Base-by-base conservation (phyloP, 2,329 filamentous ascomycete genomes). In the Xylaria hypoxylon region DNA sequence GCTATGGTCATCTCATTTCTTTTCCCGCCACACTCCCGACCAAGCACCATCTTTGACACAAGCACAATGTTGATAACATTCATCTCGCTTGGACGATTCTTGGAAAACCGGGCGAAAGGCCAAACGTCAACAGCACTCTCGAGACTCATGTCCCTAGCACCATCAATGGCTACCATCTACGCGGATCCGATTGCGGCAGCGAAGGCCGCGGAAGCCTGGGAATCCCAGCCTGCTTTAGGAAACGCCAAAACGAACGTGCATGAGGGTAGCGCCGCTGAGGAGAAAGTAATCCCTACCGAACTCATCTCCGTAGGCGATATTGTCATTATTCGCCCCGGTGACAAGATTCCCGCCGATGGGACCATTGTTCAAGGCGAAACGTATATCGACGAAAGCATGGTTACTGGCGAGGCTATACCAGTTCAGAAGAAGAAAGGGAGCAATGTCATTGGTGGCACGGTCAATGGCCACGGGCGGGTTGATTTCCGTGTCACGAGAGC, bases 31-130 rank as follows among this genome's bases (percentile, higher is more conserved):
- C 93, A 98, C 77, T 87, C 85, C 2, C 88, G 92, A 53, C 96
- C 96, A 0, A 90, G 89, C 69, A 97, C 94, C 1, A 92, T 97
- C 17, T 99, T 99, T 74, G 96, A 99, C 76, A 99, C 96, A 1
- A 97, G 94, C 80, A 97, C 94, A 24, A 99, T 98, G 96, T 85
- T 99, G 58, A 94, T 99, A 78, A 97, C 94, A 0, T 98, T 99
- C 77, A 93, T 97, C 78, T 94, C 92, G 1, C 82, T 99, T 2
- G 93, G 96, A 3, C 90, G 96, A 40, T 99, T 92, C 81, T 81
- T 99, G 19, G 96, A 99, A 80, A 99, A 98, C 77, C 85, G 90
- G 19, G 96, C 96, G 59, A 99, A 98, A 81, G 96, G 96, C 0
- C 93, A 98, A 80, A 99, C 96, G 0, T 97, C 94, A 5, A 96